Conservation (phyloP, 2,329 filamentous ascomycete species). For the Huntiella decipiens region DNA sequence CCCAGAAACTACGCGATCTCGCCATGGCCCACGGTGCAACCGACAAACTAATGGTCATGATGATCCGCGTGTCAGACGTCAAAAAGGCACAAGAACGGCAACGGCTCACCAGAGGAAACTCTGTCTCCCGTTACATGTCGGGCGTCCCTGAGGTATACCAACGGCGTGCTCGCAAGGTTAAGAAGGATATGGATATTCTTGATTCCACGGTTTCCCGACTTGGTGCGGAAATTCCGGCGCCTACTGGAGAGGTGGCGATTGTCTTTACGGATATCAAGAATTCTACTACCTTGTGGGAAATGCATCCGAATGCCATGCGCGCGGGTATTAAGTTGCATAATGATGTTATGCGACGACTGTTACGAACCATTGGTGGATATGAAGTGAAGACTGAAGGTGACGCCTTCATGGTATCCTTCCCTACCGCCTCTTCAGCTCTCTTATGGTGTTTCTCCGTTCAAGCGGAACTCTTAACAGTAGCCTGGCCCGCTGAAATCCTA, state of each 20-base stretch:
- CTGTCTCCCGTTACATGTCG: constrained; percentile 67
- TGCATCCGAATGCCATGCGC: constrained; percentile 84
- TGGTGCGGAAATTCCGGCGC: constrained; percentile 77
- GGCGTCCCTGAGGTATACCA: constrained; percentile 47
- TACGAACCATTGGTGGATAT: constrained; percentile 86
- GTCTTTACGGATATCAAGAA: constrained; percentile 99
- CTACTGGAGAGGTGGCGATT: constrained; percentile 75
- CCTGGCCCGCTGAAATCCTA: constrained; percentile 86
- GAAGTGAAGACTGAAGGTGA: constrained; percentile 99
- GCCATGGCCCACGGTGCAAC: constrained; percentile 90
- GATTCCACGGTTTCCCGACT: constrained; percentile 77
- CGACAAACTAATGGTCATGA: constrained; percentile 97
- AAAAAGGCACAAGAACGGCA: constrained; percentile 65
- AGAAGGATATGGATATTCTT: constrained; percentile 46
- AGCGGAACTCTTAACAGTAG: constrained; percentile 65
- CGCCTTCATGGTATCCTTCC: constrained; percentile 98
- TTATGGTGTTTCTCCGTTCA: constrained; percentile 96
- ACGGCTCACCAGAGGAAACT: constrained; percentile 54
- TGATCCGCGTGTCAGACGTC: constrained; percentile 80
- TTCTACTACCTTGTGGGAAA: constrained; percentile 90
- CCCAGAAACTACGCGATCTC: constrained; percentile 83
- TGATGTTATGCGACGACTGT: constrained; percentile 81
- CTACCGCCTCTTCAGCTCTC: constrained; percentile 81
- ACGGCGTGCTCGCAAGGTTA: constrained; percentile 46
- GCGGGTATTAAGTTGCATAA: constrained; percentile 96